A percentile compares a stretch with the other conserved stretches of the same genome.
Evolutionary conservation across 345 rosid genomes (phyloP).

Genomic region (Gossypium australe): DNA sequence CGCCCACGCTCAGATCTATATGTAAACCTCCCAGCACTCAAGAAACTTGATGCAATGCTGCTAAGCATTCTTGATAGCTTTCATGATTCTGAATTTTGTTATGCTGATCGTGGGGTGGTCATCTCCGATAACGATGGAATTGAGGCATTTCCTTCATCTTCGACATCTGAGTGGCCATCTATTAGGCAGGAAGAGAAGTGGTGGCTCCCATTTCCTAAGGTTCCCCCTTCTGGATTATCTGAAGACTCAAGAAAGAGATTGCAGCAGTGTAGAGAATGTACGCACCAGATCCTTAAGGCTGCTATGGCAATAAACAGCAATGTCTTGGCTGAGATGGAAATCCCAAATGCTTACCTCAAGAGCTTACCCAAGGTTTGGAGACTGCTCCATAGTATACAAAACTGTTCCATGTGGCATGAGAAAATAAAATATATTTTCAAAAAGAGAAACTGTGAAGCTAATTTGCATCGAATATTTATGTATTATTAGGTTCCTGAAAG

Average conservation of each 20-base stretch:
- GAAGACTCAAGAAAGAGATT: conserved; percentile 65
- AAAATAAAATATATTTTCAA: not conserved
- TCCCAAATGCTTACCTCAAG: conserved; percentile 76
- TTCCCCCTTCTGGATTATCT: conserved; percentile 67
- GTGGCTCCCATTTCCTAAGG: conserved; percentile 89
- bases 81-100: conserved; percentile 63
- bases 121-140: conserved; percentile 45
- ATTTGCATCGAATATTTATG: not conserved
- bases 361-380: conserved; percentile 74
- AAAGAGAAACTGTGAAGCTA: not conserved
- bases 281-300: conserved; percentile 89
- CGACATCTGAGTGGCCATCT: conserved; percentile 48
- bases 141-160: conserved; percentile 36
- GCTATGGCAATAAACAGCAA: conserved; percentile 95
- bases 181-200: conserved; percentile 86
- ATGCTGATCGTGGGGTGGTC: conserved; percentile 79
- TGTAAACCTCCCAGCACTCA: conserved; percentile 84
- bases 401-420: not conserved
- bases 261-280: conserved; percentile 79
- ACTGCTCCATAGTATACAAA: not conserved
- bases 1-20: conserved; percentile 82
- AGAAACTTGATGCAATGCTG: conserved; percentile 93
- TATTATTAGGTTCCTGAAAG: not conserved
- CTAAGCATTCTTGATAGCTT: conserved; percentile 73
- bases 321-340: conserved; percentile 89